Percentiles rank a stretch among this genome's conserved stretches.
Evolutionary conservation across 1,284 basidiomycete genomes (phyloP).

Genomic region (Kwoniella shivajii): DNA sequence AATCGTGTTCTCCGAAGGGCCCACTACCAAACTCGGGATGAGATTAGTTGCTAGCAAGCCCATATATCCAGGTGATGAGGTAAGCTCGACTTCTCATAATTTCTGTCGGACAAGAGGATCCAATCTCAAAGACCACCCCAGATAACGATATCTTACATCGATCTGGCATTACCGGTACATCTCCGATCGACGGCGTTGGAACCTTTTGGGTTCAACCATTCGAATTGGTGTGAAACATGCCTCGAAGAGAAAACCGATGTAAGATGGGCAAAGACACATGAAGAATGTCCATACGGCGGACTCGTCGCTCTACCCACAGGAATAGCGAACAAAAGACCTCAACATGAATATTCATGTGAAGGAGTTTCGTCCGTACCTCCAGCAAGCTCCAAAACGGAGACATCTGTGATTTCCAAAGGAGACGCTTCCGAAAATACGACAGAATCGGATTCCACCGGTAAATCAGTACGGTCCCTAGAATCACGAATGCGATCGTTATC

Average conservation of each 20-base stretch:
- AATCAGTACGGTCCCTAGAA: no score
- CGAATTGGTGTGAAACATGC: neutral
- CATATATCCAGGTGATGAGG: constrained; percentile 9
- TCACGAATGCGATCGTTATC: no score
- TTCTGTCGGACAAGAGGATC: neutral
- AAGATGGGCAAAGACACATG: constrained; percentile 4
- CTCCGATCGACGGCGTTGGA: neutral
- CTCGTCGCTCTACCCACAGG: no score
- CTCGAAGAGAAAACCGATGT: neutral
- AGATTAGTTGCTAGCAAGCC: neutral
- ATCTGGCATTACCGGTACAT: neutral
- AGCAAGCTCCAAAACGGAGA: no score
- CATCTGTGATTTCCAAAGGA: no score
- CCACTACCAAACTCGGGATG: neutral
- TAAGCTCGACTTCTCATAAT: neutral
- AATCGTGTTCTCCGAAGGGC: constrained; percentile 1
- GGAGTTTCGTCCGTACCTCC: no score
- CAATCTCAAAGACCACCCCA: neutral
- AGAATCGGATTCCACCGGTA: no score
- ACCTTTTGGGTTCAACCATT: constrained; percentile 4
- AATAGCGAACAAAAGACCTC: no score
- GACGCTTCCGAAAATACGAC: no score
- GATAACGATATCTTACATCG: constrained; percentile 11
- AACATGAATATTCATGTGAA: no score
- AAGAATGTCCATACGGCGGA: neutral